Conservation (phyloP, 176 grass and related monocot species). For the Triticum turgidum region DNA sequence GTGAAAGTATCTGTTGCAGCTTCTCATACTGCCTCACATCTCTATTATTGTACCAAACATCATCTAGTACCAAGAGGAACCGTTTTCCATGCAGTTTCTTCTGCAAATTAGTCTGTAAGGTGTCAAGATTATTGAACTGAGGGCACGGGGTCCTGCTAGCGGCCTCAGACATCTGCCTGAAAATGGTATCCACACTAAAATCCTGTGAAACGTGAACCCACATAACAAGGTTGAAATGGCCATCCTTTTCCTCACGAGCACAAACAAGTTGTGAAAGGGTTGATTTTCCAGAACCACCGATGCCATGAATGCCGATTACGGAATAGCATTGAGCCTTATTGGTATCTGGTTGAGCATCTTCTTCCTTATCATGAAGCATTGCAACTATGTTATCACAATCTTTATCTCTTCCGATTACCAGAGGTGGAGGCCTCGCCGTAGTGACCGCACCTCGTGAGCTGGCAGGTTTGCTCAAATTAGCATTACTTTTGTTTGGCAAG, state of each 20-base stretch:
- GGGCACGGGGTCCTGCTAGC: no score
- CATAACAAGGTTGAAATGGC: neutral
- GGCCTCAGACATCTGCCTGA: no score
- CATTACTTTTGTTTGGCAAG: neutral
- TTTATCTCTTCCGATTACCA: neutral
- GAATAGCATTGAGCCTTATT: neutral
- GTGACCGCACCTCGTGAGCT: neutral
- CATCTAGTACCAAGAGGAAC: no score
- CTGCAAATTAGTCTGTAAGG: no score
- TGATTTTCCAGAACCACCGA: neutral
- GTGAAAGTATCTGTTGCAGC: no score
- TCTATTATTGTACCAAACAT: no score
- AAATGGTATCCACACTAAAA: no score
- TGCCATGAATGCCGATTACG: slow-evolving; percentile 21
- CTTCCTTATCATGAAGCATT: neutral
- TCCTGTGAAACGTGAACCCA: no score
- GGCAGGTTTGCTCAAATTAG: no score
- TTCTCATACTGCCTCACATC: no score
- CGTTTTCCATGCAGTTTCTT: no score
- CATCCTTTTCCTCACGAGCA: neutral
- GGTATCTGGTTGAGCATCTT: neutral
- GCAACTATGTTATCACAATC: neutral
- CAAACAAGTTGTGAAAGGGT: slow-evolving; percentile 12
- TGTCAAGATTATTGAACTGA: no score
- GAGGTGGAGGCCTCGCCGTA: neutral